These are phyloP conservation scores for Cordyceps sp. DNA, from an alignment of 2,329 filamentous ascomycete species.

Conservation along the genomic window DNA sequence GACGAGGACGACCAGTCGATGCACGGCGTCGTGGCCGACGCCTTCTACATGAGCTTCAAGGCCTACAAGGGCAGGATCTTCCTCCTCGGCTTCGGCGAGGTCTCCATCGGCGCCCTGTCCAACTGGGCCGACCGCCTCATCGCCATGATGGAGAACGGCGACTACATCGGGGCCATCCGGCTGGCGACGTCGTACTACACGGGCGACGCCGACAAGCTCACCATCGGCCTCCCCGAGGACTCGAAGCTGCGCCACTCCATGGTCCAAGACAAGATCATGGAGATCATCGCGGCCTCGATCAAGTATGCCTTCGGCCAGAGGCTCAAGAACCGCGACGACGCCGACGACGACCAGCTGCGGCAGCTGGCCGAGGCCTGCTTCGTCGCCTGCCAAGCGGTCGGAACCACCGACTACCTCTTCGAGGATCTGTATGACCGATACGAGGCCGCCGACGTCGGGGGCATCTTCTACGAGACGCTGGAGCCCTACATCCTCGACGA, in stretches of 20 bases:
- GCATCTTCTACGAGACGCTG: slow-evolving; percentile 72
- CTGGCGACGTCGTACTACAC: slow-evolving; percentile 86
- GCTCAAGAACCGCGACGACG: slow-evolving; percentile 26
- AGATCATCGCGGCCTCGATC: slow-evolving; percentile 85
- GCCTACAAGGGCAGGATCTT: slow-evolving; percentile 91
- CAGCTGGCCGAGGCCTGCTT: slow-evolving; percentile 76
- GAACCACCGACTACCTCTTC: slow-evolving; percentile 71
- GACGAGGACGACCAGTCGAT: slow-evolving; percentile 77
- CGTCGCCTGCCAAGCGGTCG: slow-evolving; percentile 61
- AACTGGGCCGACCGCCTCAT: slow-evolving; percentile 95
- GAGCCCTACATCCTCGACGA: slow-evolving; percentile 77
- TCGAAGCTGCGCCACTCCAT: slow-evolving; percentile 57
- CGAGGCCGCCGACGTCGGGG: slow-evolving; percentile 55
- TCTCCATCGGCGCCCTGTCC: slow-evolving; percentile 78
- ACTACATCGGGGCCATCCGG: slow-evolving; percentile 81
- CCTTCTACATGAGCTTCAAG: slow-evolving; percentile 95
- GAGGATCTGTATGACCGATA: slow-evolving; percentile 84
- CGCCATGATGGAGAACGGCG: slow-evolving; percentile 90
- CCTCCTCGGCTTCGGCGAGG: slow-evolving; percentile 80
- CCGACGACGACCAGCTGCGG: slow-evolving; percentile 44
- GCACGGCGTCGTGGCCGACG: slow-evolving; percentile 93
- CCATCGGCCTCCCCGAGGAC: slow-evolving; percentile 83
- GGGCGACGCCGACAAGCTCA: slow-evolving; percentile 83
- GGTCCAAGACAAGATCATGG: slow-evolving; percentile 75
- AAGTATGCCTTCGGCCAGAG: slow-evolving; percentile 70